Base-by-base conservation (phyloP, 768 basidiomycete genomes). In the Amanita jacksonii region DNA sequence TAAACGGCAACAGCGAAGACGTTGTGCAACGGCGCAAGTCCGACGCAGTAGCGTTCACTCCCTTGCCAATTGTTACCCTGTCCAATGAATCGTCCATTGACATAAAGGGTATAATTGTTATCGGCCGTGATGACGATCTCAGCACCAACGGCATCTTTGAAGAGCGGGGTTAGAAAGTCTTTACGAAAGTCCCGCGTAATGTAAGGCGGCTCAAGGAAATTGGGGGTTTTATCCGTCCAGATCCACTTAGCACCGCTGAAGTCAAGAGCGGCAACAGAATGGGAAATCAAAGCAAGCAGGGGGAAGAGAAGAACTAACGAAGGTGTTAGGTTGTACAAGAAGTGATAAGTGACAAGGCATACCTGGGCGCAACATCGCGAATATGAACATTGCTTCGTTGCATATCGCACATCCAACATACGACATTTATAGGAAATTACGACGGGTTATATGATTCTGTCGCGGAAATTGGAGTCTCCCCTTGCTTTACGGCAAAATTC, bases 1-100 rank as follows among this genome's bases (percentile, higher is more conserved):
- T 43, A 53, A 8, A 51, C 62, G 5, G 54, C 49, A 7, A 64
- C 53, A 6, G 65, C 62, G 33, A 66, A 64, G 36, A 61, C 57
- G 35, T 65, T 66, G 50, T 55, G 55, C 5, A 45, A 41, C 1
- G 58, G 44, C 1, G 35, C 47, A 30, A 65, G 52, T 12, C 53
- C 48, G 13, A 62, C 58, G 22, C 59, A 62, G 45, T 61, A 64
- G 6, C 51, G 46, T 16, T 62, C 51, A 0, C 62, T 54, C 7
- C 39, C 19, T 7, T 19, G 35, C 43, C 48, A 58, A 22, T 55
- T 41, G 27, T 27, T 25, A 1, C 54, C 55, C 0, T 47, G 47
- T 9, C 62, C 63, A 10, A 64, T 49, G 36, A 44, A 2, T 8
- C 40, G 42, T 3, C 62, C 62, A 25, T 64, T 62, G 45, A 62